These are phyloP conservation scores for Wallacemonas collosoma DNA, from an alignment of 208 protist species.

Conservation along the genomic window DNA sequence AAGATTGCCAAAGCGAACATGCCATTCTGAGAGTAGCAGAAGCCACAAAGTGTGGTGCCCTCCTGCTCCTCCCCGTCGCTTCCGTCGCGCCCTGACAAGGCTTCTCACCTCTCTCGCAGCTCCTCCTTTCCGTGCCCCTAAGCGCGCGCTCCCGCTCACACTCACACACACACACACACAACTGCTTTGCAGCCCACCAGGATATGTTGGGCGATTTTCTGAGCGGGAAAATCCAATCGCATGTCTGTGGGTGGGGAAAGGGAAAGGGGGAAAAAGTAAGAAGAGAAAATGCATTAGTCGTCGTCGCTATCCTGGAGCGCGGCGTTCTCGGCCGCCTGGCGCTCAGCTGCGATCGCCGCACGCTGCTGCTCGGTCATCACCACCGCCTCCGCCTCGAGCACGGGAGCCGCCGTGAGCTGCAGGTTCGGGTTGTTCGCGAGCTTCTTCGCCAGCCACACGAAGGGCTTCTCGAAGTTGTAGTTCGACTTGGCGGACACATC, in stretches of 20 bases:
- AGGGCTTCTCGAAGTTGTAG: slow-evolving; percentile 99
- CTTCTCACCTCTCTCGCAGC: background rate
- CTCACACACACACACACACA: background rate
- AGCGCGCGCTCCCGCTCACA: background rate
- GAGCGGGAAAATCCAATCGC: background rate
- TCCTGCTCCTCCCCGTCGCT: background rate
- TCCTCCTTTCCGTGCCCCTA: slow-evolving; percentile 9
- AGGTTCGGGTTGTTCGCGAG: slow-evolving; percentile 96
- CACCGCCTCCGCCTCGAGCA: slow-evolving; percentile 74
- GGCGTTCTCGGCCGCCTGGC: slow-evolving; percentile 77
- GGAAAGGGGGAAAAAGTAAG: slow-evolving; percentile 64
- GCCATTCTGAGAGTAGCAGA: background rate
- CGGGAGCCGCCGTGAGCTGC: slow-evolving; percentile 91
- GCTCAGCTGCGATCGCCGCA: slow-evolving; percentile 87
- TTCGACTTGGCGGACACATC: slow-evolving; percentile 99
- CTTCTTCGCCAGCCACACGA: slow-evolving; percentile 98
- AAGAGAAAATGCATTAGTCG: slow-evolving; percentile 65
- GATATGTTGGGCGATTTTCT: background rate
- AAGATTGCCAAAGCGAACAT: background rate
- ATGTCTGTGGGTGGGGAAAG: background rate
- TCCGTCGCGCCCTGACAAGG: background rate
- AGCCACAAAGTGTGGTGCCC: background rate
- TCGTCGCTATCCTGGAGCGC: slow-evolving; percentile 96
- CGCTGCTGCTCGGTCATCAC: slow-evolving; percentile 80
- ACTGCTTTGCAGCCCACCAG: background rate